These are phyloP conservation scores for Microstegium vimineum DNA, from an alignment of 176 grass and related monocot species.

Conservation along the genomic window DNA sequence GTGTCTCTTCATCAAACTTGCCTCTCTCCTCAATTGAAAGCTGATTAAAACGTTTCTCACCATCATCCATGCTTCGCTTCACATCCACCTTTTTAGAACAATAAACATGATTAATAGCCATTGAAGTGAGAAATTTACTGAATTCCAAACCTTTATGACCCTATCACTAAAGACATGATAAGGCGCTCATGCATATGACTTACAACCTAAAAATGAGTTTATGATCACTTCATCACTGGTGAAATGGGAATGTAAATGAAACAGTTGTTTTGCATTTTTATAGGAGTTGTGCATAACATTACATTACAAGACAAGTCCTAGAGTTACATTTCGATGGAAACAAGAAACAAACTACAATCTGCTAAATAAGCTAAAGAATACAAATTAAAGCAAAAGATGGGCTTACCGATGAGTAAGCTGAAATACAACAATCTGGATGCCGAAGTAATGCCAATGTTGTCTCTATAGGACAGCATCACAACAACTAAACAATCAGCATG, in stretches of 20 bases:
- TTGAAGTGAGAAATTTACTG: not conserved
- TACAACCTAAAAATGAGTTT: not conserved
- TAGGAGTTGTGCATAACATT: conserved; percentile 1
- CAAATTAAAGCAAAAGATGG: conserved; percentile 17
- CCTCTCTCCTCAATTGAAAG: conserved; percentile 97
- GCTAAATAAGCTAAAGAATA: not conserved
- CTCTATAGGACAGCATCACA: conserved; percentile 50
- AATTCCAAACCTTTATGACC: not conserved
- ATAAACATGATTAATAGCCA: not conserved
- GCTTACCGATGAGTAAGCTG: conserved; percentile 89
- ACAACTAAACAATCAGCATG: not conserved
- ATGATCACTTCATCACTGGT: not conserved
- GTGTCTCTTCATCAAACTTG: conserved; percentile 99
- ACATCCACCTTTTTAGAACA: conserved; percentile 68
- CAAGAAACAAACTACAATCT: not conserved
- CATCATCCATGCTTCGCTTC: conserved; percentile 83
- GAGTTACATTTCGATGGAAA: not conserved
- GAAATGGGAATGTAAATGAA: not conserved
- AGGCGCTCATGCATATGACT: not conserved
- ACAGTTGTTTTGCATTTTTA: not conserved
- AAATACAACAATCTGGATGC: conserved; percentile 98
- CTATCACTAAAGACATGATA: conserved; percentile 6
- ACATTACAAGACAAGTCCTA: not conserved
- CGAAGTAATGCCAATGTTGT: conserved; percentile 92
- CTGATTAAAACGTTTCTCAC: conserved; percentile 95